Conservation (phyloP, 805 yeast species). For the Ogataea methylovora region DNA sequence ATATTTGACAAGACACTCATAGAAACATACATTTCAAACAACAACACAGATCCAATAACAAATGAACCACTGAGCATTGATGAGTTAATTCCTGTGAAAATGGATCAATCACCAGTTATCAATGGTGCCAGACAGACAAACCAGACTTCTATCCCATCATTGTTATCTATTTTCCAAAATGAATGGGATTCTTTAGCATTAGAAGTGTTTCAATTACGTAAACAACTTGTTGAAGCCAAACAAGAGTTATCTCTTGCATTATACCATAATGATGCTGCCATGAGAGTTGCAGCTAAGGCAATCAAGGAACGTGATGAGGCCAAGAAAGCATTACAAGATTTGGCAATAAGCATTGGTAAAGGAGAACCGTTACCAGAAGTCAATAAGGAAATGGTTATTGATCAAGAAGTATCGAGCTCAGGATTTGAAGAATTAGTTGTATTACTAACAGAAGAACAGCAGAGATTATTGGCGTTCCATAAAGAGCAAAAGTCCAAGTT, state of each 20-base stretch:
- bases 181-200: slow-evolving; percentile 87
- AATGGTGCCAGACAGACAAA: slow-evolving; percentile 28
- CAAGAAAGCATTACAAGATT: slow-evolving; percentile 49
- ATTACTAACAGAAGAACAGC: slow-evolving; percentile 10
- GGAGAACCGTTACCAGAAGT: slow-evolving; percentile 19
- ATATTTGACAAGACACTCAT: slow-evolving; percentile 62
- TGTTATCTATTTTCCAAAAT: slow-evolving; percentile 68
- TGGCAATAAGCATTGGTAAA: slow-evolving; percentile 35
- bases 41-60: slow-evolving; percentile 70
- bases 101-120: slow-evolving; percentile 1
- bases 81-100: slow-evolving; percentile 43
- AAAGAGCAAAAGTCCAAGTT: slow-evolving; percentile 12
- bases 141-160: slow-evolving; percentile 64
- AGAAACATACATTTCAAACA: slow-evolving; percentile 51
- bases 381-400: slow-evolving; percentile 7
- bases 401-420: slow-evolving; percentile 3
- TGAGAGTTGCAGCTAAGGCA: slow-evolving; percentile 71
- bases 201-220: slow-evolving; percentile 70
- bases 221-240: slow-evolving; percentile 57
- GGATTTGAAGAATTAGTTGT: slow-evolving; percentile 3
- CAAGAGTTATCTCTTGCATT: slow-evolving; percentile 71
- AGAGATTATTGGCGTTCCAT: slow-evolving; percentile 12
- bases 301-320: slow-evolving; percentile 74
- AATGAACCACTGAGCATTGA: slow-evolving; percentile 50
- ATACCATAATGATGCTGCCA: slow-evolving; percentile 87